Base-by-base conservation (phyloP, 2,329 filamentous ascomycete genomes). In the Neurospora crassa region DNA sequence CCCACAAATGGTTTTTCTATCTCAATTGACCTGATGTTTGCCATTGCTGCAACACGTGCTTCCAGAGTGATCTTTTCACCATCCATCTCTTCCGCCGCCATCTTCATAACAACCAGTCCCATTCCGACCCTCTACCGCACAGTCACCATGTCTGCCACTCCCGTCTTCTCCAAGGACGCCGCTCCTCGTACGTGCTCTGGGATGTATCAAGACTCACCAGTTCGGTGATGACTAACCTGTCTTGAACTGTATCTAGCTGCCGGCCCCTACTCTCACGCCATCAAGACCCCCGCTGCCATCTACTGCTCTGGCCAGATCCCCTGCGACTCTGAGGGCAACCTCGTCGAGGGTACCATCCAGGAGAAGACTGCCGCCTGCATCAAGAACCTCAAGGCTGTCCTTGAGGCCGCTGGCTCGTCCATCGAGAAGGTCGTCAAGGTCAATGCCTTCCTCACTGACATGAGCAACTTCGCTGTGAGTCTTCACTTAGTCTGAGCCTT, bases 381-480 rank as follows among this genome's bases (percentile, higher is more conserved):
- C 81, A 84, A 91, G 82, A 97, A 96, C 83, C 88, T 97, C 78
- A 87, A 91, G 81, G 92, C 92, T 63, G 93, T 98, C 71, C 89
- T 98, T 69, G 87, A 89, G 73, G 93, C 90, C 77, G 93, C 94
- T 34, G 93, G 92, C 70, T 94, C 92, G 29, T 88, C 87, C 69
- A 87, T 98, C 72, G 82, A 88, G 74, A 92, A 90, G 81, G 91
- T 97, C 67, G 92, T 97, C 83, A 97, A 97, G 87, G 92, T 94
- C 77, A 93, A 90, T 80, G 91, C 97, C 79, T 98, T 97, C 87
- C 84, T 98, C 73, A 91, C 91, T 69, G 92, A 96, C 82, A 98
- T 98, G 95, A 88, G 86, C 74, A 87, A 96, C 83, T 98, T 98
- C 79, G 90, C 87, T 68, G 85, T 87, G 78, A 76, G 85, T 20